These are phyloP conservation scores for Daldinia eschscholtzii DNA, from an alignment of 2,329 filamentous ascomycete species.

Conservation along the genomic window DNA sequence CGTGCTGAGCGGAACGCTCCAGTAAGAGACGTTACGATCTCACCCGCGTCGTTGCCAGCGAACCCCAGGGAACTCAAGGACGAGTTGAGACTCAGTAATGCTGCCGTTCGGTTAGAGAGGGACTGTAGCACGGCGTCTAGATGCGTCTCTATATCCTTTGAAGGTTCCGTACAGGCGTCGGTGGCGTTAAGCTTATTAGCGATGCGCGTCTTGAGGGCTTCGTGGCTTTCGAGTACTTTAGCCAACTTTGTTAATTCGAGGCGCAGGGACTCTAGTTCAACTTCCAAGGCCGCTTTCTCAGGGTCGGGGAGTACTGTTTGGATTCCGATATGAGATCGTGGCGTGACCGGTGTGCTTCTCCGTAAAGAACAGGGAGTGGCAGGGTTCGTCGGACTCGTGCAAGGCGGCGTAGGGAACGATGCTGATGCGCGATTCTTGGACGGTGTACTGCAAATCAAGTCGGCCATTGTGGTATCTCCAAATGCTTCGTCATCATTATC, in stretches of 20 bases:
- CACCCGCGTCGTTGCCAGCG: constrained; percentile 59
- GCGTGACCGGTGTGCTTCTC: constrained; percentile 39
- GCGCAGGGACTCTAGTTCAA: constrained; percentile 63
- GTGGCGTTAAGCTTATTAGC: constrained; percentile 44
- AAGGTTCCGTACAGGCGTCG: constrained; percentile 13
- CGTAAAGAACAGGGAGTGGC: constrained; percentile 56
- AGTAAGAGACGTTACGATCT: constrained; percentile 63
- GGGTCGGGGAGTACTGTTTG: constrained; percentile 60
- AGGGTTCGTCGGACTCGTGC: constrained; percentile 59
- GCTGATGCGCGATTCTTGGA: constrained; percentile 53
- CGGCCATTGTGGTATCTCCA: constrained; percentile 64
- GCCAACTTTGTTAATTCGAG: constrained; percentile 64
- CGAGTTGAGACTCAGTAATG: constrained; percentile 59
- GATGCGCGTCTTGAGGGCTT: constrained; percentile 55
- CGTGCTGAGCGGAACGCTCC: constrained; percentile 67
- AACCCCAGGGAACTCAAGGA: constrained; percentile 67
- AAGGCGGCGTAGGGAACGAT: constrained; percentile 68
- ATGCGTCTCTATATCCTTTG: constrained; percentile 57
- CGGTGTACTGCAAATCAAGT: constrained; percentile 66
- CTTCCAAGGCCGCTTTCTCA: constrained; percentile 58
- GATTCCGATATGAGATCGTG: constrained; percentile 54
- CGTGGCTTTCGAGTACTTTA: constrained; percentile 62
- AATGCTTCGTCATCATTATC: constrained; percentile 53
- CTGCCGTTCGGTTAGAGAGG: constrained; percentile 63
- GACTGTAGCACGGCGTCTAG: constrained; percentile 59